phyloP scores from a whole-genome alignment of 352 stramenopile genomes.

The Globisporangium polare region DNA sequence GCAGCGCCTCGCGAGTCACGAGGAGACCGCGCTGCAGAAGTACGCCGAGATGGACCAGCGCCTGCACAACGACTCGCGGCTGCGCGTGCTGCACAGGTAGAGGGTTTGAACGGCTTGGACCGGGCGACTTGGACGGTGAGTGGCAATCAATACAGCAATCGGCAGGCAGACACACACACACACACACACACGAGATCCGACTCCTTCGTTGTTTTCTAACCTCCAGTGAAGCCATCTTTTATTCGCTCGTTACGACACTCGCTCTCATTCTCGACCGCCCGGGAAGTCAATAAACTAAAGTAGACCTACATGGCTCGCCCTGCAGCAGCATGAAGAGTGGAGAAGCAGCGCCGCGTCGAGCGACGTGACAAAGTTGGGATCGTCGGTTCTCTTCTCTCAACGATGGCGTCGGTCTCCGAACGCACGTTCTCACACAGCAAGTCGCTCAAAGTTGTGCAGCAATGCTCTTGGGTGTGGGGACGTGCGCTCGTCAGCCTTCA shows the following conservation, averaged over 20 bases:
- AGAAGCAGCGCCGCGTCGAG: not conserved
- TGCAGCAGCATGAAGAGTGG: not conserved
- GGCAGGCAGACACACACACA: too few species aligned
- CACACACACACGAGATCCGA: not conserved
- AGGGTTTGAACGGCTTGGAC: not conserved
- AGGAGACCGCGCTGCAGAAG: constrained; percentile 91
- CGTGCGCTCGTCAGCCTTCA: constrained; percentile 3
- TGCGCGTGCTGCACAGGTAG: constrained; percentile 72
- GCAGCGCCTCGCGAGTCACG: constrained; percentile 89
- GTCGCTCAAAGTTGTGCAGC: not conserved
- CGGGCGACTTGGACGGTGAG: not conserved
- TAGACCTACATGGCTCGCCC: constrained; percentile 19
- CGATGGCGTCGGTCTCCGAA: constrained; percentile 1
- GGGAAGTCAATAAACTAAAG: constrained; percentile 34
- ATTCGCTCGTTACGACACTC: constrained; percentile 57
- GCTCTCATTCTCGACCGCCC: not conserved
- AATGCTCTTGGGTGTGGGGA: not conserved
- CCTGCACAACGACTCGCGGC: constrained; percentile 80
- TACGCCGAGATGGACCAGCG: constrained; percentile 93
- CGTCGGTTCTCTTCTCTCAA: constrained; percentile 12
- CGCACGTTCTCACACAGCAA: not conserved
- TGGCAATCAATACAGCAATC: constrained; percentile 1
- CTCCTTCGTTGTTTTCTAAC: constrained; percentile 10
- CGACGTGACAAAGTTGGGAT: constrained; percentile 12
- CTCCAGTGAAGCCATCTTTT: constrained; percentile 71